Evolutionary conservation across 768 basidiomycete genomes (phyloP), one percentile per base, ranked within the genome.

Genomic region (Cubamyces lactineus): DNA sequence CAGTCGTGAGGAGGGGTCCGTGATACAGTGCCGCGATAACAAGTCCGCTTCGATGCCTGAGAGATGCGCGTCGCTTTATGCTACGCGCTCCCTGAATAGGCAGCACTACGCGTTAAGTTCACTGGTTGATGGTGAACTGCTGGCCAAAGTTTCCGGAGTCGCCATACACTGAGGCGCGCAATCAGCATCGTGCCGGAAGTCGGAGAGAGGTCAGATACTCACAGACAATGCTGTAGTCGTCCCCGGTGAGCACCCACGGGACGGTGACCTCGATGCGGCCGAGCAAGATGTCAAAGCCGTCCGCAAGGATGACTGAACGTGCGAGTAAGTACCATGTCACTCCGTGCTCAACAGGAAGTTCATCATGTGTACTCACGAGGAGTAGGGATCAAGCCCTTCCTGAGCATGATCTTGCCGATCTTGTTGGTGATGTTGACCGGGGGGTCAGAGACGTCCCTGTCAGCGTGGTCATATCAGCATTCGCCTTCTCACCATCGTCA

Each of bases 141-240:
- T 73, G 72, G 61, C 79, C 79, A 48, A 67, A 66, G 67, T 82
- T 77, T 19, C 79, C 80, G 21, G 82, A 82, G 67, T 82, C 79
- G 15, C 82, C 81, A 54, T 80, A 78, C 50, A 82, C 82, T 82
- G 9, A 34, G 34, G 34, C 30, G 26, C 39, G 12, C 1, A 9
- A 19, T 46, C 19, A 58, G 58, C 9, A 12, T 19, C n/a, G 7
- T 24, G 34, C 16, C 11, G 0, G 16, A 48, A 5, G 8, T 5
- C 43, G 41, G 12, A 23, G n/a, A 5, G 5, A 55, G 34, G 34
- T 11, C 24, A 39, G 34, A 17, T 11, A 77, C 80, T 71, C 60
- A 83, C 80, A 68, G 49, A 77, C 77, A 53, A 82, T 69, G 38
- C 65, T 72, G 68, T 79, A 77, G 46, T 74, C 58, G 46, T 34